phyloP scores from a whole-genome alignment of 1,284 basidiomycete species.

The Apiotrichum gracile region DNA sequence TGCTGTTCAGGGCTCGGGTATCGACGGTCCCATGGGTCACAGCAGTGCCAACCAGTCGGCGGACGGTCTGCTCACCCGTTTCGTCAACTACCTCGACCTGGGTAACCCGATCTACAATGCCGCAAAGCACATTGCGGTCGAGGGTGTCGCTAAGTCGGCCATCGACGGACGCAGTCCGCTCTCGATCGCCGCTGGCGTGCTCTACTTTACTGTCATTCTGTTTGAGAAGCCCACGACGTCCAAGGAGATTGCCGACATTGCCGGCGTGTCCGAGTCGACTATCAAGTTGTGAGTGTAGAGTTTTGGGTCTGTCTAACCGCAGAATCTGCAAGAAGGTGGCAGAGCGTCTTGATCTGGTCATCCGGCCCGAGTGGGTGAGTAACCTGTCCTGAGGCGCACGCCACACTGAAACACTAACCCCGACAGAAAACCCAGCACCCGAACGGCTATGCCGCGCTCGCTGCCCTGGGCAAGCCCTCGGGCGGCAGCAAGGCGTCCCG shows the following conservation, averaged over 20 bases:
- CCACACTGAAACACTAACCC: neutral
- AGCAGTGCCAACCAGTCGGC: constrained; percentile 54
- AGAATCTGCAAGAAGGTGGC: constrained; percentile 44
- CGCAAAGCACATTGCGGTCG: constrained; percentile 75
- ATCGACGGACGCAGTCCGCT: constrained; percentile 91
- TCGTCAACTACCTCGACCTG: constrained; percentile 68
- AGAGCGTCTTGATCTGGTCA: constrained; percentile 32
- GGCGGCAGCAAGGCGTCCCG: constrained; percentile 3
- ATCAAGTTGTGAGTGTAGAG: constrained; percentile 61
- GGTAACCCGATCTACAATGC: constrained; percentile 49
- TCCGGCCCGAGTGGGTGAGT: constrained; percentile 44
- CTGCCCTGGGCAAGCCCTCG: constrained; percentile 5
- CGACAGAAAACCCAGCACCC: constrained; percentile 18
- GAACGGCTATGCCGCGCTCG: constrained; percentile 15
- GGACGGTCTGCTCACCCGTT: constrained; percentile 84
- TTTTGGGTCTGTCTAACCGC: constrained; percentile 2
- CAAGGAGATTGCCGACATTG: constrained; percentile 86
- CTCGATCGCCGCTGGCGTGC: constrained; percentile 91
- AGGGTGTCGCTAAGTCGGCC: constrained; percentile 74
- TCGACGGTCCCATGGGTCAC: constrained; percentile 11
- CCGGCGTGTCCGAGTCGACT: constrained; percentile 93
- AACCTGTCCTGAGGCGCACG: no score
- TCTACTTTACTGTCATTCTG: constrained; percentile 84
- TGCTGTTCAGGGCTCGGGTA: constrained; percentile 18
- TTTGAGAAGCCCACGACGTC: constrained; percentile 68